Percentiles rank a stretch among this genome's conserved stretches.
Conservation (phyloP, 352 stramenopile genomes). For the Pythium monospermum region DNA sequence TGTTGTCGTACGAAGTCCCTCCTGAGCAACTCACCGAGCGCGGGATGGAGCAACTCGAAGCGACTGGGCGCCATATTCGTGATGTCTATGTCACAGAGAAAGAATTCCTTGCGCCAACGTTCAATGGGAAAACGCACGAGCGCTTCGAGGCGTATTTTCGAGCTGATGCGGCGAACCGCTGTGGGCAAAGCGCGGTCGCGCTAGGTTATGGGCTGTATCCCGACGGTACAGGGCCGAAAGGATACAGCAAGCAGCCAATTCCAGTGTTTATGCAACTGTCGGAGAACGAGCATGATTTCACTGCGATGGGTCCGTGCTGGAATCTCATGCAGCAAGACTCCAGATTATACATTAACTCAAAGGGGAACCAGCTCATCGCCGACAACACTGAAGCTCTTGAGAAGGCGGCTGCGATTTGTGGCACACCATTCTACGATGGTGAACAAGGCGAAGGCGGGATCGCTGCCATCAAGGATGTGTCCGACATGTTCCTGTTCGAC, state of each 20-base stretch:
- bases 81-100: conserved; percentile 65
- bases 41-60: conserved; percentile 69
- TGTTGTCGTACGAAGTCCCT: conserved; percentile 53
- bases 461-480: conserved; percentile 64
- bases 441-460: conserved; percentile 31
- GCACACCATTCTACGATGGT: conserved; percentile 38
- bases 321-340: conserved; percentile 46
- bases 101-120: conserved; percentile 55
- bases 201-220: conserved; percentile 70
- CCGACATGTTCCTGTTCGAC: conserved; percentile 73
- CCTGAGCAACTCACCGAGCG: conserved; percentile 69
- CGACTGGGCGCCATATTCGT: conserved; percentile 56
- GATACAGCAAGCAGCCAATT: conserved; percentile 57
- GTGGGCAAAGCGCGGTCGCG: conserved; percentile 62
- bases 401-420: conserved; percentile 37
- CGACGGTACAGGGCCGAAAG: conserved; percentile 51
- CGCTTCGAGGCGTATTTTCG: conserved; percentile 76
- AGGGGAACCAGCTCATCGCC: conserved; percentile 34
- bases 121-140: conserved; percentile 51
- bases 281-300: conserved; percentile 82
- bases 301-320: conserved; percentile 62
- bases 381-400: conserved; percentile 38
- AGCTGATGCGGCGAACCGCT: conserved; percentile 60
- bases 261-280: conserved; percentile 72
- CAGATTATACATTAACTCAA: conserved; percentile 34